Evolutionary conservation across 805 yeast genomes (phyloP), one percentile per base, ranked within the genome.

Genomic region (Myxozyma sirexii): DNA sequence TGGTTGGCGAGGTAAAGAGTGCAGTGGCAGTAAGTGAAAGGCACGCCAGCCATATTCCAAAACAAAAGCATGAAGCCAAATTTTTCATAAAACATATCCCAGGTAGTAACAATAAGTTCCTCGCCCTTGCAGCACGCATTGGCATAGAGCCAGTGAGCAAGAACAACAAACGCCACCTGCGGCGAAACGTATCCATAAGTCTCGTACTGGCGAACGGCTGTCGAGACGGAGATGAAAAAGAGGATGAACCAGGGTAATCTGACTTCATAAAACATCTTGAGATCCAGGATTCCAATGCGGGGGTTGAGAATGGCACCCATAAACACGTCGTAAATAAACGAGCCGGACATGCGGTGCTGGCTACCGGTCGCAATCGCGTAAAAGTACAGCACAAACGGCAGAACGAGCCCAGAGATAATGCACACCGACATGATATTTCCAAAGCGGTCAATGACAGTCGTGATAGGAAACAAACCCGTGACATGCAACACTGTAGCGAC

Each of bases 11-110:
- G 77, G 79, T 77, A 94, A 69, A 94, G 79, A 10, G 97, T 89
- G 74, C 96, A 87, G 72, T 91, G 97, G 76, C 97, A 90, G 79
- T 94, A 94, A 44, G 98, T 93, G 84, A 86, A 94, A 50, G 99
- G 99, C 43, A 94, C 99, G 70, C 99, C 99, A 33, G 97, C 97
- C 74, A 94, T 90, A 78, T 94, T 94, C 99, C 99, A 94, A 81
- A 94, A 94, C 69, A 92, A 84, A 67, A 94, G 83, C 98, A 94
- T 92, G 80, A 94, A 94, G n/a, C 99, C 99, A 70, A 94, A 94
- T 77, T 94, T 94, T 75, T 94, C 99, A 75, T 94, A 94, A 33
- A 96, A 97, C 97, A 94, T 93, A 75, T 94, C 99, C 98, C 99
- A 94, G 19, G 97, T 88, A 68, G 98, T 97, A 64, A 92, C 96